These are phyloP conservation scores for Fraxinus anomala DNA, from an alignment of 257 asterid species.

Conservation along the genomic window DNA sequence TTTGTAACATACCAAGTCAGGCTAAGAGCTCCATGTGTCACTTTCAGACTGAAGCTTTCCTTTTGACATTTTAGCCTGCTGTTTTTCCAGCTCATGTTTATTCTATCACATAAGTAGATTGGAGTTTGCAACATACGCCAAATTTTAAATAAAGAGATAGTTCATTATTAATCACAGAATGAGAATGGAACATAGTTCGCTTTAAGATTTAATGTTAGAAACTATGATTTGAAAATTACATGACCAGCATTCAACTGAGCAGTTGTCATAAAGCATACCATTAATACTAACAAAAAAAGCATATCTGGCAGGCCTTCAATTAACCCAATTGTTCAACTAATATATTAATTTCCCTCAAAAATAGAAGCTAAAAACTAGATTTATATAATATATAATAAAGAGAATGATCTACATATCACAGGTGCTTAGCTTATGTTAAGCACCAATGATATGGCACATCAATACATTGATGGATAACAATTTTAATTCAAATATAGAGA, in stretches of 20 bases:
- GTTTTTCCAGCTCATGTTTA: neutral
- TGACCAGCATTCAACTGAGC: conserved; percentile 12
- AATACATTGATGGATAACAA: too few species aligned
- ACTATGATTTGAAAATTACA: neutral
- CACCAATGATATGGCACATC: too few species aligned
- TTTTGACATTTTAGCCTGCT: neutral
- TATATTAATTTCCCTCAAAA: neutral
- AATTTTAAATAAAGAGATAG: neutral
- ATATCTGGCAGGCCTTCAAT: conserved; percentile 9
- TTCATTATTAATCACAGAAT: neutral
- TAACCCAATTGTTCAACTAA: neutral
- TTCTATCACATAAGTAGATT: neutral
- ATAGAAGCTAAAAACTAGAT: neutral
- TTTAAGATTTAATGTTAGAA: conserved; percentile 4
- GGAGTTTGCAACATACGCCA: neutral
- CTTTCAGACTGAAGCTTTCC: neutral
- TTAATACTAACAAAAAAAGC: neutral
- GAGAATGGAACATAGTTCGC: neutral
- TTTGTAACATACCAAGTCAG: neutral
- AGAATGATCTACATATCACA: too few species aligned
- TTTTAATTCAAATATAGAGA: too few species aligned
- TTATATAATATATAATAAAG: neutral
- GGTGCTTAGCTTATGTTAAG: too few species aligned
- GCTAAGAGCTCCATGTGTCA: neutral
- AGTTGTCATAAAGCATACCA: conserved; percentile 7